These are phyloP conservation scores for Atalantia buxifolia DNA, from an alignment of 345 rosid species.

Conservation along the genomic window DNA sequence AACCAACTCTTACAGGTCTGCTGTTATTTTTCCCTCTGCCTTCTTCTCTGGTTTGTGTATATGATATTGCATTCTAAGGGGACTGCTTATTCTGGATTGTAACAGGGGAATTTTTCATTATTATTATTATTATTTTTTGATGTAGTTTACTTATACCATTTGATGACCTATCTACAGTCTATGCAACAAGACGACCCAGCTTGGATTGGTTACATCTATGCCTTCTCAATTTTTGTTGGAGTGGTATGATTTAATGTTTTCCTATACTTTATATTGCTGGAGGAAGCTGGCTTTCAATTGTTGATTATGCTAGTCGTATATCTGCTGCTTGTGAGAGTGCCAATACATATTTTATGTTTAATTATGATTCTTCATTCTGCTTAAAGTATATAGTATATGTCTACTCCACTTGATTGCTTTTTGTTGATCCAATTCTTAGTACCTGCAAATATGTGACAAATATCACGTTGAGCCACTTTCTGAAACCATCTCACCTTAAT, in stretches of 20 bases:
- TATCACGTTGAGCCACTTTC: background rate
- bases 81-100: background rate
- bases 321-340: background rate
- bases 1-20: slow-evolving; percentile 83
- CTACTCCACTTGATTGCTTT: background rate
- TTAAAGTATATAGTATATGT: background rate
- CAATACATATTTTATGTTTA: background rate
- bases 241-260: slow-evolving; percentile 61
- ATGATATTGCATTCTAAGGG: background rate
- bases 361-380: background rate
- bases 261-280: slow-evolving; percentile 12
- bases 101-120: background rate
- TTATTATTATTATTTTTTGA: background rate
- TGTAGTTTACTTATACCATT: slow-evolving; percentile 18
- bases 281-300: slow-evolving; percentile 5
- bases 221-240: slow-evolving; percentile 84
- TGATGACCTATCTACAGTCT: slow-evolving; percentile 58
- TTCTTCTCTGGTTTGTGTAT: background rate
- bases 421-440: background rate
- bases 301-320: background rate
- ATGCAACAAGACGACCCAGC: slow-evolving; percentile 96
- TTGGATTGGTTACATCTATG: slow-evolving; percentile 90
- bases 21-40: slow-evolving; percentile 13
- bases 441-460: background rate
- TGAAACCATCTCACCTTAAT: background rate